Base-by-base conservation (phyloP, 179 eudicot species). In the Gypsophila paniculata region DNA sequence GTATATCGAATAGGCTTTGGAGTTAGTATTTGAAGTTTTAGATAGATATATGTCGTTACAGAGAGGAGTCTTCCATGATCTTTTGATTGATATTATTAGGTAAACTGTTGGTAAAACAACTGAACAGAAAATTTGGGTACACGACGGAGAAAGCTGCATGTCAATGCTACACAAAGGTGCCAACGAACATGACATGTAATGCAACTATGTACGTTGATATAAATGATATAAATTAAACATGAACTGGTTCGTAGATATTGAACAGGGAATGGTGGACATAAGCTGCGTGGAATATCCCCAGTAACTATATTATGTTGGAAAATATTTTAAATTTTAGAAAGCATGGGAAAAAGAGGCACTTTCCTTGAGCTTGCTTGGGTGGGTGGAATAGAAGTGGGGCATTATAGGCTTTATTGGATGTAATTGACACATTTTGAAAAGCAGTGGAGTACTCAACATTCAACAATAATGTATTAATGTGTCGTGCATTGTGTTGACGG, bases 321-420 rank as follows among this genome's bases (percentile, higher is more conserved):
- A 60, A 19, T 22, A 57, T 6, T 17, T 17, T 5, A 21, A 21
- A 22, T 1, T 1, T 58, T 58, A 13, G 39, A 64, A 64, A n/a
- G 25, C 19, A 18, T 12, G 52, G 52, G 19, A 23, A 42, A 22
- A 51, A 60, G 34, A 74, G 68, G 77, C 38, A 59, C 61, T 59
- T 74, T 74, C 25, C 34, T 49, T 34, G 13, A 29, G 51, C 42
- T 36, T 36, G 42, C 5, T 19, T 59, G 48, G 68, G 63, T 68
- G 46, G 38, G 61, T 68, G 73, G 73, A 74, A 69, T 75, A 32
- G 44, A 60, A 52, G 69, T 69, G 73, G 68, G 54, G 61, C 34
- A 29, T 46, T 13, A 42, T 46, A 46, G 12, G 18, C 48, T 29
- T 53, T 26, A 13, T 29, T 60, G 58, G 6, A 68, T 59, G 11